A percentile compares a stretch with the other conserved stretches of the same genome.
phyloP scores from a whole-genome alignment of 805 yeast species.

The Candida hispaniensis region DNA sequence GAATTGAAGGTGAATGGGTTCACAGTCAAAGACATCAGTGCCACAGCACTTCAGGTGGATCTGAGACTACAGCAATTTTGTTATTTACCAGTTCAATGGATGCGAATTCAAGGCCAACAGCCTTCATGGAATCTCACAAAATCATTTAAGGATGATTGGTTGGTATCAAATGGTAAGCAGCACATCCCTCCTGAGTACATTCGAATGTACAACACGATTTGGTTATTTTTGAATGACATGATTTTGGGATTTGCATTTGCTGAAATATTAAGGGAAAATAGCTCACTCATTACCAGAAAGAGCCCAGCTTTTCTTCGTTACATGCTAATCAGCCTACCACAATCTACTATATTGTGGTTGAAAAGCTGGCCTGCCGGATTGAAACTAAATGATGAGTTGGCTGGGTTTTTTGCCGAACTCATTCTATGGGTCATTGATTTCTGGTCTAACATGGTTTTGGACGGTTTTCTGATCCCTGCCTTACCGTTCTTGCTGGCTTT shows the following conservation, averaged over 20 bases:
- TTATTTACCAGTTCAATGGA: constrained; percentile 64
- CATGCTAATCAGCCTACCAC: constrained; percentile 29
- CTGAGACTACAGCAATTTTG: constrained; percentile 64
- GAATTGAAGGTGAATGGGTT: constrained; percentile 24
- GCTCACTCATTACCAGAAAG: background rate
- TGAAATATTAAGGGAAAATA: constrained; percentile 35
- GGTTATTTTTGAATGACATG: constrained; percentile 79
- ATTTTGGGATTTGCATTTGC: constrained; percentile 59
- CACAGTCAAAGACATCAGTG: constrained; percentile 36
- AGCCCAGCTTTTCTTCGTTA: constrained; percentile 26
- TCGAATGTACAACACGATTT: constrained; percentile 73
- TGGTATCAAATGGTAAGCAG: too few species aligned
- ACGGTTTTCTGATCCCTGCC: constrained; percentile 18
- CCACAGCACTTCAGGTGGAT: constrained; percentile 69
- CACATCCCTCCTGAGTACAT: constrained; percentile 38
- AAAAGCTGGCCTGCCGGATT: constrained; percentile 90
- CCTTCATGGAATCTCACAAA: too few species aligned
- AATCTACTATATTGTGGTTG: constrained; percentile 39
- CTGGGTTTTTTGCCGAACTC: constrained; percentile 75
- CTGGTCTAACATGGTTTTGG: constrained; percentile 35
- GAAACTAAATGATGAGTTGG: constrained; percentile 77
- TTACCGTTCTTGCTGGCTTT: constrained; percentile 29
- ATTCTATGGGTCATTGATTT: constrained; percentile 74
- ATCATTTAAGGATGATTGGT: too few species aligned
- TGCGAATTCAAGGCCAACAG: constrained; percentile 10